Evolutionary conservation across 1,284 basidiomycete species (phyloP).

Genomic region (Ustilago trichophora): DNA sequence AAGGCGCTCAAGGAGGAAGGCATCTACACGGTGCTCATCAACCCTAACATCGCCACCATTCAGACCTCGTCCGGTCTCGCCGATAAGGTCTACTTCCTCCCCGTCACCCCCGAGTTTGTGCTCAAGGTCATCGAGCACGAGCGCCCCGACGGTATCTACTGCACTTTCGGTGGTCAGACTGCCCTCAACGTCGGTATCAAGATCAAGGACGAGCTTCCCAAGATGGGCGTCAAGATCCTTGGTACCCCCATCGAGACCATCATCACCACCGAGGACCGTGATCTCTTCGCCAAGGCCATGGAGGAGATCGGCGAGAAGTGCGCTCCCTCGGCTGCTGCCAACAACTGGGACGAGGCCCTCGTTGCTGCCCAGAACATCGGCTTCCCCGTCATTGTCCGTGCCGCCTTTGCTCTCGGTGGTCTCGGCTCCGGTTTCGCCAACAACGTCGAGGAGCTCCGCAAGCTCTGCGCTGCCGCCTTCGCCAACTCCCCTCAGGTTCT

Average conservation of each 20-base stretch:
- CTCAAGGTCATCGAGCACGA: conserved; percentile 98
- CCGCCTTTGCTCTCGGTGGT: conserved; percentile 94
- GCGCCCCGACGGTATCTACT: conserved; percentile 97
- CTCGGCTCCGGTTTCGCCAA: conserved; percentile 94
- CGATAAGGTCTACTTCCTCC: conserved; percentile 99
- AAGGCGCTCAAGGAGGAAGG: conserved; percentile 99
- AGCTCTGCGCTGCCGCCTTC: conserved; percentile 82
- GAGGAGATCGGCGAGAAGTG: conserved; percentile 94
- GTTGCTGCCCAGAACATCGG: conserved; percentile 86
- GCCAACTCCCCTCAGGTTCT: conserved; percentile 96
- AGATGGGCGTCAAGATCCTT: conserved; percentile 83
- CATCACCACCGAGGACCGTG: conserved; percentile 95
- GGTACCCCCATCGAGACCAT: conserved; percentile 97
- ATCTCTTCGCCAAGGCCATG: conserved; percentile 94
- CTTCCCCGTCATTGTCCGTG: conserved; percentile 96
- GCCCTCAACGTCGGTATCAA: conserved; percentile 96
- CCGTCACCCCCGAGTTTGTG: conserved; percentile 96
- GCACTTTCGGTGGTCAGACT: conserved; percentile 98
- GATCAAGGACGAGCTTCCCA: conserved; percentile 92
- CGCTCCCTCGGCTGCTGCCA: conserved; percentile 81
- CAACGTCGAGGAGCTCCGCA: conserved; percentile 84
- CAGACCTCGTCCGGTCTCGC: conserved; percentile 96
- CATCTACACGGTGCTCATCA: conserved; percentile 97
- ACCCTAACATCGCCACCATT: conserved; percentile 98
- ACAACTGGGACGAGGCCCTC: conserved; percentile 80